Evolutionary conservation across 2,329 filamentous ascomycete species (phyloP).

Genomic region (Colletotrichum navitas): DNA sequence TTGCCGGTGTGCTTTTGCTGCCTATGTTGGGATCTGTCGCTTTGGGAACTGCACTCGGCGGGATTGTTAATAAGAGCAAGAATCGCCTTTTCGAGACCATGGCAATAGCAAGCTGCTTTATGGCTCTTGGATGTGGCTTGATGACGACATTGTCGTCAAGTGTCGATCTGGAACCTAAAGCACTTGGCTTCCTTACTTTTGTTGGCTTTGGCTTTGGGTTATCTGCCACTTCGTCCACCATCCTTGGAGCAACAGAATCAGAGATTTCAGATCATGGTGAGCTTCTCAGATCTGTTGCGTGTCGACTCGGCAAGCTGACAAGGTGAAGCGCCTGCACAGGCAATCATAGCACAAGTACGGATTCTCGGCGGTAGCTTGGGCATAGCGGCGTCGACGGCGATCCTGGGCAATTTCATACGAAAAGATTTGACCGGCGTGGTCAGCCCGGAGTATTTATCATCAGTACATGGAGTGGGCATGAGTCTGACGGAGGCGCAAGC

Average conservation of each 20-base stretch:
- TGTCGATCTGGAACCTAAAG: constrained; percentile 57
- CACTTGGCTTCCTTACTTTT: constrained; percentile 63
- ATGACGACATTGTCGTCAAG: constrained; percentile 52
- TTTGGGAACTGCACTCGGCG: constrained; percentile 58
- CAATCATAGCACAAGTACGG: constrained; percentile 64
- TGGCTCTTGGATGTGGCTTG: constrained; percentile 62
- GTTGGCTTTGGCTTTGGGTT: constrained; percentile 67
- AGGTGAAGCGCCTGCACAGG: constrained; percentile 62
- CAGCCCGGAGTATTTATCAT: constrained; percentile 47
- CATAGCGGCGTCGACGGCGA: constrained; percentile 64
- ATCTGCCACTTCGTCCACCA: constrained; percentile 61
- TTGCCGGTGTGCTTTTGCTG: constrained; percentile 64
- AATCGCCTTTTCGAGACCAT: constrained; percentile 60
- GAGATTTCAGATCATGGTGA: constrained; percentile 61
- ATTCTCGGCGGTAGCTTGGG: constrained; percentile 67
- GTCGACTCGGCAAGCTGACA: constrained; percentile 22
- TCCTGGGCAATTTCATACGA: constrained; percentile 53
- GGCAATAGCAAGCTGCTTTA: constrained; percentile 55
- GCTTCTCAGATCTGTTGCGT: constrained; percentile 22
- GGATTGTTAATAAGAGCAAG: constrained; percentile 56
- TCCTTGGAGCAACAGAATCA: constrained; percentile 58
- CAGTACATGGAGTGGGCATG: constrained; percentile 44
- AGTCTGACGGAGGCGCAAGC: constrained; percentile 48
- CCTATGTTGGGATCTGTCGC: constrained; percentile 65
- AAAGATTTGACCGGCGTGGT: constrained; percentile 48